These are phyloP conservation scores for Ramichloridium luteum DNA, from an alignment of 2,329 filamentous ascomycete genomes.

Conservation along the genomic window DNA sequence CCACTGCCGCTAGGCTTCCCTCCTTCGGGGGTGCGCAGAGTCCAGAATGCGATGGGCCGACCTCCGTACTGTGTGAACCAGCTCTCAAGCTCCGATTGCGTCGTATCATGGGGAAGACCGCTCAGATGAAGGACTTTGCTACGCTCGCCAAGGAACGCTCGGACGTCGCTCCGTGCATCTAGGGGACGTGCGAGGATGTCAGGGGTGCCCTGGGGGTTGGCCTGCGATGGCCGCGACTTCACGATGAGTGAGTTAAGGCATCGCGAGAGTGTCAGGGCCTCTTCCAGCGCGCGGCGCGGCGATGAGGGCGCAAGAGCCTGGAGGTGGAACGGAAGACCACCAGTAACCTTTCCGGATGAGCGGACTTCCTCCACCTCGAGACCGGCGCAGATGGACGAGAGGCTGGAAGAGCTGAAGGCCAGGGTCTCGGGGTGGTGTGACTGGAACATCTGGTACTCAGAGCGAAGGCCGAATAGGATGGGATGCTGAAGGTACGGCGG, in stretches of 20 bases:
- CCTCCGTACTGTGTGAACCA: slow-evolving; percentile 99
- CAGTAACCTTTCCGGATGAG: slow-evolving; percentile 94
- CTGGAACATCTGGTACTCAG: slow-evolving; percentile 97
- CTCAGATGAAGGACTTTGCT: slow-evolving; percentile 99
- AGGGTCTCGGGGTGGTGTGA: slow-evolving; percentile 96
- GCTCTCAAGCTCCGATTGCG: slow-evolving; percentile 94
- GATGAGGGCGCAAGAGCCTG: slow-evolving; percentile 92
- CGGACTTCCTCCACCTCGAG: slow-evolving; percentile 97
- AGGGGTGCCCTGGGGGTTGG: slow-evolving; percentile 63
- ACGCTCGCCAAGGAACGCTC: slow-evolving; percentile 87
- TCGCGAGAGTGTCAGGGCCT: slow-evolving; percentile 84
- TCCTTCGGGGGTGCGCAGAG: slow-evolving; percentile 89
- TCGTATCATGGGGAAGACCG: slow-evolving; percentile 92
- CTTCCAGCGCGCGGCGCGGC: slow-evolving; percentile 91
- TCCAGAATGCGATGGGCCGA: slow-evolving; percentile 98
- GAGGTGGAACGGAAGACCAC: slow-evolving; percentile 94
- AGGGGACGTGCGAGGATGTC: slow-evolving; percentile 91
- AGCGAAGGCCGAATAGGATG: slow-evolving; percentile 88
- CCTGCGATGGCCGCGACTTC: slow-evolving; percentile 73
- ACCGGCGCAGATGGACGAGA: slow-evolving; percentile 95
- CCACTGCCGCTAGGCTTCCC: slow-evolving; percentile 98
- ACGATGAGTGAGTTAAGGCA: slow-evolving; percentile 86
- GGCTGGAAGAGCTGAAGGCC: slow-evolving; percentile 86
- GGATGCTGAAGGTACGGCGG: slow-evolving; percentile 97
- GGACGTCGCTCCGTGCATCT: slow-evolving; percentile 91